Evolutionary conservation across 306 rosid species (phyloP).

Genomic region (Casuarina glauca): DNA sequence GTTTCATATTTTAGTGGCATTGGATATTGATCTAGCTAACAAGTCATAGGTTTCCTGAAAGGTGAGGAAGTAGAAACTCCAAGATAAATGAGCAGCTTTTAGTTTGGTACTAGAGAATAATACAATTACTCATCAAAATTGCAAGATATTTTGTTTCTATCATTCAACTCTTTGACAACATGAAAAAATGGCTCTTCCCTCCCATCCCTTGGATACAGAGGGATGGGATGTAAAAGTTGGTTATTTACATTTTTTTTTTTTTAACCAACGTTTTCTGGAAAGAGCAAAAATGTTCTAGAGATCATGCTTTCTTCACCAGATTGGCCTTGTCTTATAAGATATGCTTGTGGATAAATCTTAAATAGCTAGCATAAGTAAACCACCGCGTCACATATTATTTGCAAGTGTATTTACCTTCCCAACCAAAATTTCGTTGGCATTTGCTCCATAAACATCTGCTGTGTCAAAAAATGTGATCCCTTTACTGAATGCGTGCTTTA

Average conservation of each 20-base stretch:
- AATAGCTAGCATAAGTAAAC: not conserved
- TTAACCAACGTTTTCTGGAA: not conserved
- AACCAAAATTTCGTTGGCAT: conserved; percentile 60
- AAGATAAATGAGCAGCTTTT: not conserved
- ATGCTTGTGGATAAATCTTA: not conserved
- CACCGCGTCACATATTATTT: not conserved
- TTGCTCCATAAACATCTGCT: conserved; percentile 55
- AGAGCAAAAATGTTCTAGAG: not conserved
- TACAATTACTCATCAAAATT: not conserved
- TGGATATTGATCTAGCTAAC: not conserved
- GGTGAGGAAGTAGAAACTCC: not conserved
- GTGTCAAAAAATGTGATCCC: conserved; percentile 81
- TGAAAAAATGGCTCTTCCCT: no score
- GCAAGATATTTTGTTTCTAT: not conserved
- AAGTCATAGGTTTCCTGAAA: not conserved
- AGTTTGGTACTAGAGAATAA: not conserved
- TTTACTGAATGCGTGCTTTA: conserved; percentile 56
- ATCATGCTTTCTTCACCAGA: not conserved
- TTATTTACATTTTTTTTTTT: not conserved
- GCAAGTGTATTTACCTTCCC: conserved; percentile 54
- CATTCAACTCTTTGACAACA: no score
- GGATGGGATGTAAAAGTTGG: no score
- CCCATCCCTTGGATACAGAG: no score
- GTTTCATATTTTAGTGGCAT: not conserved
- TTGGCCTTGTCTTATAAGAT: not conserved